These are phyloP conservation scores for Trichoderma citrinoviride DNA, from an alignment of 2,329 filamentous ascomycete species.

Conservation along the genomic window DNA sequence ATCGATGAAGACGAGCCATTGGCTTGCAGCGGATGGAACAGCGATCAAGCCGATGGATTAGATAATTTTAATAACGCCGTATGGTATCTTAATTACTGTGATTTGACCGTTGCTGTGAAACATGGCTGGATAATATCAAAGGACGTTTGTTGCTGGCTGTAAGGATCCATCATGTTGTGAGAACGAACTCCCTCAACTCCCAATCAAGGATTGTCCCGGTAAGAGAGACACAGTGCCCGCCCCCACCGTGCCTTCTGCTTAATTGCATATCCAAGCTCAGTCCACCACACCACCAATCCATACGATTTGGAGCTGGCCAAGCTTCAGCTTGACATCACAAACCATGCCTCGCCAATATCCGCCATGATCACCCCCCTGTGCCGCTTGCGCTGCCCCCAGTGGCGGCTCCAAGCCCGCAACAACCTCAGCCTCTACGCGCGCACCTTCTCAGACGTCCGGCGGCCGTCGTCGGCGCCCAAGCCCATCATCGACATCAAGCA, in stretches of 20 bases:
- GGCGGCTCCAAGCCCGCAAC: slow-evolving; percentile 10
- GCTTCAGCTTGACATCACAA: slow-evolving; percentile 11
- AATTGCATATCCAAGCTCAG: slow-evolving; percentile 16
- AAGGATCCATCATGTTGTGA: too few species aligned
- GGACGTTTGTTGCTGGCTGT: too few species aligned
- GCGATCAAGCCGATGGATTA: neutral
- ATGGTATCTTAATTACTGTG: neutral
- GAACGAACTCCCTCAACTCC: too few species aligned
- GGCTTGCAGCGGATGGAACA: neutral
- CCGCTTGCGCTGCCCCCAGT: slow-evolving; percentile 19
- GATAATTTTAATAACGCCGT: neutral
- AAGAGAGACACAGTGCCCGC: neutral
- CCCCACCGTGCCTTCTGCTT: neutral
- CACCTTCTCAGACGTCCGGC: slow-evolving; percentile 30
- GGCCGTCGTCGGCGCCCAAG: slow-evolving; percentile 73
- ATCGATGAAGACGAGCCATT: neutral
- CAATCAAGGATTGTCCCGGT: too few species aligned
- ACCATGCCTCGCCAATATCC: slow-evolving; percentile 9
- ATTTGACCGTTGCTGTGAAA: neutral
- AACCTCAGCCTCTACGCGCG: neutral
- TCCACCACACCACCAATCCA: slow-evolving; percentile 11
- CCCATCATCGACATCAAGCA: slow-evolving; percentile 80
- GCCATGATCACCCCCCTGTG: slow-evolving; percentile 33
- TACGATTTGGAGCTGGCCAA: neutral
- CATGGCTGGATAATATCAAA: too few species aligned